A percentile compares a stretch with the other conserved stretches of the same genome.
Evolutionary conservation across 768 basidiomycete genomes (phyloP).

Genomic region (Rhodotorula diobovata): DNA sequence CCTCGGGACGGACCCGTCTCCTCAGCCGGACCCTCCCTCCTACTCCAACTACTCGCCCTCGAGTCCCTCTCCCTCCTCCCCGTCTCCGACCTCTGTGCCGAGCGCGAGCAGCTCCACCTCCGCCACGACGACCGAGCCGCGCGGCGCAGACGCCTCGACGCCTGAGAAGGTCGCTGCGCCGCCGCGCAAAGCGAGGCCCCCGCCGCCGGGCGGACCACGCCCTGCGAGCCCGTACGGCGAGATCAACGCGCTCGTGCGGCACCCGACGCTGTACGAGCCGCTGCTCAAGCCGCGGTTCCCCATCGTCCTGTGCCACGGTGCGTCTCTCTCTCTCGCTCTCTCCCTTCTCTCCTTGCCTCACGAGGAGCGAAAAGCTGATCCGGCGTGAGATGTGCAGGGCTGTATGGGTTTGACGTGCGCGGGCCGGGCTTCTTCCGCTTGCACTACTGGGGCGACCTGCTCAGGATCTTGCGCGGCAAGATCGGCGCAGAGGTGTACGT

Average conservation of each 20-base stretch:
- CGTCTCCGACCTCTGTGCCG: no score
- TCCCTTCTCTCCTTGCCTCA: background rate
- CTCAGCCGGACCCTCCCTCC: no score
- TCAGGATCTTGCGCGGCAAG: slow-evolving; percentile 69
- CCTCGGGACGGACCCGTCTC: no score
- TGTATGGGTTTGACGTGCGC: slow-evolving; percentile 86
- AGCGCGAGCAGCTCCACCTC: no score
- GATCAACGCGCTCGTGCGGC: slow-evolving; percentile 55
- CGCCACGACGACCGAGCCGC: background rate
- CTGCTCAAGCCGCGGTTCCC: slow-evolving; percentile 75
- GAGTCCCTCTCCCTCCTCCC: no score
- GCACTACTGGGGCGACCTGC: slow-evolving; percentile 90
- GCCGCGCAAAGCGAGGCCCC: background rate
- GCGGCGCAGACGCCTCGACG: background rate
- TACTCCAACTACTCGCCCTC: background rate
- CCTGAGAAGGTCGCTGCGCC: background rate
- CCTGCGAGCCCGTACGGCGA: slow-evolving; percentile 30
- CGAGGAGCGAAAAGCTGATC: background rate
- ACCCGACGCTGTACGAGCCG: slow-evolving; percentile 74
- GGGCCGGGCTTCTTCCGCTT: slow-evolving; percentile 47
- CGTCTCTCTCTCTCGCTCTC: background rate
- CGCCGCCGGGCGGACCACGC: background rate
- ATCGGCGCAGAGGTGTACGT: slow-evolving; percentile 93
- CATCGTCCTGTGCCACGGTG: slow-evolving; percentile 93
- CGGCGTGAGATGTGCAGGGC: slow-evolving; percentile 50